These are phyloP conservation scores for Protomyces pachydermus DNA, from an alignment of 1,139 yeast species.

Conservation along the genomic window DNA sequence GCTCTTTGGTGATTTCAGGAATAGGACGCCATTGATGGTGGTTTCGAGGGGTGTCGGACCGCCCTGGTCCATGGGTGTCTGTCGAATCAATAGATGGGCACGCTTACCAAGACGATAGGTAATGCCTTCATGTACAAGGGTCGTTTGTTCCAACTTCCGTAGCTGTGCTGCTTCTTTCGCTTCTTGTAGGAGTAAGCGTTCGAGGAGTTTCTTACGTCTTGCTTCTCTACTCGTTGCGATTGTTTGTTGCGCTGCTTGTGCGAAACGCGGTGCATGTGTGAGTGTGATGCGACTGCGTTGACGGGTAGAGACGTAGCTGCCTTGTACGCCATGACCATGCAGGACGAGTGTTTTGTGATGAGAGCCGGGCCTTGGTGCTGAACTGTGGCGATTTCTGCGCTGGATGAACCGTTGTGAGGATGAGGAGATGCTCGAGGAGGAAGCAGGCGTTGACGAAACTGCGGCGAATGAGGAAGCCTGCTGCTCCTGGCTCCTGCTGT, in stretches of 20 bases:
- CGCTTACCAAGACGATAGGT: slow-evolving; percentile 32
- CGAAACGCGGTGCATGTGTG: slow-evolving; percentile 9
- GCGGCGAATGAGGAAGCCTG: neutral
- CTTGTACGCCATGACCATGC: neutral
- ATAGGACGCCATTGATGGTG: slow-evolving; percentile 35
- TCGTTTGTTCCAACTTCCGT: slow-evolving; percentile 30
- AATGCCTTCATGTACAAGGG: slow-evolving; percentile 35
- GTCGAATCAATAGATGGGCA: slow-evolving; percentile 35
- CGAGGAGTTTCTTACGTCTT: slow-evolving; percentile 8
- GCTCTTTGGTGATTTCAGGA: slow-evolving; percentile 35
- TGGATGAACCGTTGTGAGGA: neutral
- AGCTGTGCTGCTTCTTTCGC: slow-evolving; percentile 29
- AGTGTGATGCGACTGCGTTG: slow-evolving; percentile 18
- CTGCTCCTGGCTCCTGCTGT: neutral
- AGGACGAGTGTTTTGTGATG: slow-evolving; percentile 15
- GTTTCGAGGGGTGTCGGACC: slow-evolving; percentile 35
- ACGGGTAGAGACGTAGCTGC: neutral
- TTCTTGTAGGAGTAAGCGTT: slow-evolving; percentile 12
- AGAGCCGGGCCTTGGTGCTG: neutral
- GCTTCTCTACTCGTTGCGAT: slow-evolving; percentile 13
- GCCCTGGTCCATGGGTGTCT: slow-evolving; percentile 6
- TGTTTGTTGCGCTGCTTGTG: slow-evolving; percentile 3
- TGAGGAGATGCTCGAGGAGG: too few species aligned
- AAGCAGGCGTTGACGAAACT: too few species aligned
- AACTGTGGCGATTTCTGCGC: neutral